Conservation (phyloP, 805 yeast species). For the Sungouiella blattae region DNA sequence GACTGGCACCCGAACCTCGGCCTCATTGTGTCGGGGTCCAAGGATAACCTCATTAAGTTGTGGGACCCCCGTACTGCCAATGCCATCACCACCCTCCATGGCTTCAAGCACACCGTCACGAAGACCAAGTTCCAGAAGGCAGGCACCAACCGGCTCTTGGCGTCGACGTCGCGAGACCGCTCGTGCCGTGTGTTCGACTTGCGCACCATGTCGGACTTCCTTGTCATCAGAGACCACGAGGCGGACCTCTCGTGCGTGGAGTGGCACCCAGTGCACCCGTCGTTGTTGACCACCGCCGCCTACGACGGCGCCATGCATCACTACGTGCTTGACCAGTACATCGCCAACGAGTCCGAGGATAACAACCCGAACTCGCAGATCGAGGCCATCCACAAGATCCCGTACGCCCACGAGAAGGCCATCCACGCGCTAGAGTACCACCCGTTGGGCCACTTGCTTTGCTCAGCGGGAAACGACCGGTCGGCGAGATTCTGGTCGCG, state of each 20-base stretch:
- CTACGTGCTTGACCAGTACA: conserved; percentile 57
- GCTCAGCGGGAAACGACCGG: conserved; percentile 92
- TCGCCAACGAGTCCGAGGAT: conserved; percentile 30
- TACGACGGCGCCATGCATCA: conserved; percentile 86
- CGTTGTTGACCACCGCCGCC: conserved; percentile 77
- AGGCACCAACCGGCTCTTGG: conserved; percentile 69
- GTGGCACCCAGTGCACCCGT: conserved; percentile 90
- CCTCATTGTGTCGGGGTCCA: conserved; percentile 86
- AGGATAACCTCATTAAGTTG: conserved; percentile 85
- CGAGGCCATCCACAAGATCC: conserved; percentile 60
- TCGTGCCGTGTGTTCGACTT: conserved; percentile 86
- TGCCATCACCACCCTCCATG: conserved; percentile 78
- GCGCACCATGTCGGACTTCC: conserved; percentile 74
- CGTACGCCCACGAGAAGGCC: conserved; percentile 93
- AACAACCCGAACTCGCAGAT: conserved; percentile 14
- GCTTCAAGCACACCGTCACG: conserved; percentile 92
- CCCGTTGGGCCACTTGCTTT: conserved; percentile 87
- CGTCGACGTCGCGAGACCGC: conserved; percentile 85
- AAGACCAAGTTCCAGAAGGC: conserved; percentile 81
- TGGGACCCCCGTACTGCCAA: conserved; percentile 92
- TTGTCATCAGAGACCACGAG: conserved; percentile 73
- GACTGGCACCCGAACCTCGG: conserved; percentile 96
- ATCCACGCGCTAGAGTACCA: conserved; percentile 88
- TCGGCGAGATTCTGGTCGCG: conserved; percentile 93
- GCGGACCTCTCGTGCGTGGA: conserved; percentile 80